phyloP scores from a whole-genome alignment of 306 rosid genomes.

The Rubus idaeus region DNA sequence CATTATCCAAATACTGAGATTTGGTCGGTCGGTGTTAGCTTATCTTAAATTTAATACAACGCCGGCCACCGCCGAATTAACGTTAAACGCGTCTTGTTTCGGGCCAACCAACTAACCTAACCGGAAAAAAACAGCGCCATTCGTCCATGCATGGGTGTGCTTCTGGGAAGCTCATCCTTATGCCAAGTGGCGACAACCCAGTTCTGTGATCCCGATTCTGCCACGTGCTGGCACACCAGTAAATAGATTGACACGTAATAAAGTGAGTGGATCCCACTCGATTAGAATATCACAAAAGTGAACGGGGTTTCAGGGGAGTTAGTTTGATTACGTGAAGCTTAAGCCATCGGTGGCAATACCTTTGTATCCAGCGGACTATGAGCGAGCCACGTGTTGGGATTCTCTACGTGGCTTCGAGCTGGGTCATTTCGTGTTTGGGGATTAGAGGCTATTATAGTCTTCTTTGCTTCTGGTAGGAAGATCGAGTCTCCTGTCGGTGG shows the following conservation, averaged over 20 bases:
- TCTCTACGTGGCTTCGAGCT: conserved; percentile 24
- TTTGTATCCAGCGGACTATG: neutral
- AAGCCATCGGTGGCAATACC: conserved; percentile 1
- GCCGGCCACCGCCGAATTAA: neutral
- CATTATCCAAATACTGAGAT: conserved; percentile 13
- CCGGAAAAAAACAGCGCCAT: conserved; percentile 18
- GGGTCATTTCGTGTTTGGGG: conserved; percentile 6
- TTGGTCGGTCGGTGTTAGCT: conserved; percentile 50
- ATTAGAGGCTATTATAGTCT: neutral
- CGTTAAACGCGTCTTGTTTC: conserved; percentile 9
- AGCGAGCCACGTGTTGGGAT: conserved; percentile 25
- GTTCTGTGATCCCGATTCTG: neutral
- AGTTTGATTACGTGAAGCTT: neutral
- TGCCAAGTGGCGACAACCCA: conserved; percentile 21
- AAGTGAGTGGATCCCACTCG: neutral
- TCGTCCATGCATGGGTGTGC: neutral
- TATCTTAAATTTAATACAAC: conserved; percentile 11
- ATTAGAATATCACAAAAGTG: neutral
- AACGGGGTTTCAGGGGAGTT: neutral
- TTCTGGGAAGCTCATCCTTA: conserved; percentile 16
- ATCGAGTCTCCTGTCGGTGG: conserved; percentile 15
- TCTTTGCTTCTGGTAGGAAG: neutral
- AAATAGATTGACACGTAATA: conserved; percentile 27
- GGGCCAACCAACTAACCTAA: conserved; percentile 40
- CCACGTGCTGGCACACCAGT: conserved; percentile 14